Evolutionary conservation across 2,329 filamentous ascomycete species (phyloP), one percentile per base, ranked within the genome.

Genomic region (Arthrobotrys sphaeroides): DNA sequence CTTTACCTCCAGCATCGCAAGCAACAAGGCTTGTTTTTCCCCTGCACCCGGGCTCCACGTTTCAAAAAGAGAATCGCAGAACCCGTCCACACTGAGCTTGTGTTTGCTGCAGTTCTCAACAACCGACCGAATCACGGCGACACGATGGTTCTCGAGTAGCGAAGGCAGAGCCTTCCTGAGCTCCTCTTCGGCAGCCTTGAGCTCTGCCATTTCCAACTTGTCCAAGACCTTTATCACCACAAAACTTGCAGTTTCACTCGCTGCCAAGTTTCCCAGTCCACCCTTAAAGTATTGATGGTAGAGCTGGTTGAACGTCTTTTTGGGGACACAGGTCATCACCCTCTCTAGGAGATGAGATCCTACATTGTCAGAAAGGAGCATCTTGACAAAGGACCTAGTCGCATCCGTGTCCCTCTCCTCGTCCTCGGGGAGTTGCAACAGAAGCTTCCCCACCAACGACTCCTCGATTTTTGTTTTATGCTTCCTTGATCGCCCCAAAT

Each of bases 301-400:
- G 4, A 99, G 86, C 12, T 89, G 88, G 83, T 97, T 97, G 87
- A 98, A 99, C 33, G 93, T 84, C 83, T 95, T 97, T 45, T 92
- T 93, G 0, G 95, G 93, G 13, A 90, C 89, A 80, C 91, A 87
- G 24, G 89, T 87, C 77, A 97, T 88, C 77, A 99, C 90, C 0
- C 90, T 92, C 83, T 99, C 95, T 20, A 98, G 86, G 1, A 99
- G 86, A 47, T 94, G 90, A 2, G 94, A 97, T 13, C 95, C 95
- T 60, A 98, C 90, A 1, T 91, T 87, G 80, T 98, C 93, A 82
- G 97, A 98, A 24, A 97, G 85, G 81, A 98, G 88, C 67, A 91
- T 90, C 80, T 91, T 93, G 81, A 98, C 87, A 81, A 98, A 97
- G 13, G 87, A 85, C 9, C 88, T 87, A 2, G 91, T 91, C 55